Percentiles rank a stretch among this genome's conserved stretches.
Evolutionary conservation across 2,329 filamentous ascomycete genomes (phyloP).

Genomic region (Niveomyces coronatus): DNA sequence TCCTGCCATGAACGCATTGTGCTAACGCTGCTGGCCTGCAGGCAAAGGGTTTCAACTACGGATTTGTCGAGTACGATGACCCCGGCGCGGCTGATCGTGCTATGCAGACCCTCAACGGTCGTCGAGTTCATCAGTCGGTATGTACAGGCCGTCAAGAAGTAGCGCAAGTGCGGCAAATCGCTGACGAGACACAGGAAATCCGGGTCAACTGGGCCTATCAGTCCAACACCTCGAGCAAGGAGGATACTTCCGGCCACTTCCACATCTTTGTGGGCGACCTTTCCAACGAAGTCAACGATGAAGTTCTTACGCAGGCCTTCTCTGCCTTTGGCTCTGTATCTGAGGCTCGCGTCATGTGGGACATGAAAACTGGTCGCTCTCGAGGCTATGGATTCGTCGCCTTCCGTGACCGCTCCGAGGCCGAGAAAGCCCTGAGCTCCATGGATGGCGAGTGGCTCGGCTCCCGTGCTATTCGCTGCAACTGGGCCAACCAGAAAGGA

Average conservation of each 20-base stretch:
- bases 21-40: slow-evolving; percentile 33
- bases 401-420: slow-evolving; percentile 86
- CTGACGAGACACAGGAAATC: slow-evolving; percentile 61
- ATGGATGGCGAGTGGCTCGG: slow-evolving; percentile 99
- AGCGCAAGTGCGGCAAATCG: background rate
- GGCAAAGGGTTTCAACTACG: slow-evolving; percentile 97
- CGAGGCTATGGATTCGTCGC: slow-evolving; percentile 97
- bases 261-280: slow-evolving; percentile 98
- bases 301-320: slow-evolving; percentile 86
- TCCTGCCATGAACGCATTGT: background rate
- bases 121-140: slow-evolving; percentile 91
- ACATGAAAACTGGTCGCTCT: slow-evolving; percentile 98
- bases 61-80: slow-evolving; percentile 97
- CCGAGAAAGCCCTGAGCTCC: slow-evolving; percentile 89
- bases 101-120: slow-evolving; percentile 93
- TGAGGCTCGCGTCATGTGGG: slow-evolving; percentile 99
- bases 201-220: slow-evolving; percentile 99
- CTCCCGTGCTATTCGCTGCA: slow-evolving; percentile 95
- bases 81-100: slow-evolving; percentile 92
- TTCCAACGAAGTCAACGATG: slow-evolving; percentile 97
- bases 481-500: slow-evolving; percentile 99
- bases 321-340: slow-evolving; percentile 92
- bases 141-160: slow-evolving; percentile 20
- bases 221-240: slow-evolving; percentile 86
- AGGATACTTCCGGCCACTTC: slow-evolving; percentile 96